Percentiles rank a stretch among this genome's conserved stretches.
phyloP scores from a whole-genome alignment of 2,329 filamentous ascomycete genomes.

The Tothia fuscella region DNA sequence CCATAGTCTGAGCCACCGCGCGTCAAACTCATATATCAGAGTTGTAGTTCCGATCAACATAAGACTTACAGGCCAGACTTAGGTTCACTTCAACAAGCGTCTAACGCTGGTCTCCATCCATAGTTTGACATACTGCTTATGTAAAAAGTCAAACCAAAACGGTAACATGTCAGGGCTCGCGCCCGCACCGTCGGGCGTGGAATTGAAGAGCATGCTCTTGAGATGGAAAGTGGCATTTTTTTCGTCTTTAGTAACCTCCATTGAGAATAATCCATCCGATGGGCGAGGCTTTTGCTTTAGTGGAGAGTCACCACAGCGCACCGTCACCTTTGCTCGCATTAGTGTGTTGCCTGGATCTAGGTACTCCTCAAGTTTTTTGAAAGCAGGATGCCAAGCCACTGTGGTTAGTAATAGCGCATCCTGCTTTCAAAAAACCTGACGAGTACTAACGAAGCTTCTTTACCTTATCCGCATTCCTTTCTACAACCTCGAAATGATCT shows the following conservation, averaged over 20 bases:
- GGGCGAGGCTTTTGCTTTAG: slow-evolving; percentile 19
- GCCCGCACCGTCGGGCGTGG: slow-evolving; percentile 23
- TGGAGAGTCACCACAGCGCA: slow-evolving; percentile 28
- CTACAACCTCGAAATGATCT: slow-evolving; percentile 31
- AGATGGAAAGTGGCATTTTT: slow-evolving; percentile 27
- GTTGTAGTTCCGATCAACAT: too few species aligned
- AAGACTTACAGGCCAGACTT: too few species aligned
- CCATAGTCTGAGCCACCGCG: too few species aligned
- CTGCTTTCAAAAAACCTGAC: not conserved
- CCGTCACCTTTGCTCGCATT: slow-evolving; percentile 20
- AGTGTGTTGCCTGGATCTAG: not conserved
- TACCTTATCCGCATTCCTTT: slow-evolving; percentile 25
- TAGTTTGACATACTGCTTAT: slow-evolving; percentile 27
- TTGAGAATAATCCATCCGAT: slow-evolving; percentile 26
- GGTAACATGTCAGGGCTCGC: slow-evolving; percentile 18
- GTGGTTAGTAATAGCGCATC: too few species aligned
- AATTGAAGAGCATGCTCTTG: slow-evolving; percentile 28
- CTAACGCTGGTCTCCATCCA: slow-evolving; percentile 31
- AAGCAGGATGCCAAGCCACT: too few species aligned
- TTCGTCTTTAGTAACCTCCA: slow-evolving; percentile 26
- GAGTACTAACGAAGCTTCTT: too few species aligned
- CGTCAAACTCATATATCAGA: too few species aligned
- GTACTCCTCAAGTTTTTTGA: not conserved
- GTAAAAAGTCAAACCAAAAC: slow-evolving; percentile 20
- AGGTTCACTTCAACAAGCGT: slow-evolving; percentile 24